Conservation (phyloP, 208 protist genomes). For the Novymonas esmeraldas region DNA sequence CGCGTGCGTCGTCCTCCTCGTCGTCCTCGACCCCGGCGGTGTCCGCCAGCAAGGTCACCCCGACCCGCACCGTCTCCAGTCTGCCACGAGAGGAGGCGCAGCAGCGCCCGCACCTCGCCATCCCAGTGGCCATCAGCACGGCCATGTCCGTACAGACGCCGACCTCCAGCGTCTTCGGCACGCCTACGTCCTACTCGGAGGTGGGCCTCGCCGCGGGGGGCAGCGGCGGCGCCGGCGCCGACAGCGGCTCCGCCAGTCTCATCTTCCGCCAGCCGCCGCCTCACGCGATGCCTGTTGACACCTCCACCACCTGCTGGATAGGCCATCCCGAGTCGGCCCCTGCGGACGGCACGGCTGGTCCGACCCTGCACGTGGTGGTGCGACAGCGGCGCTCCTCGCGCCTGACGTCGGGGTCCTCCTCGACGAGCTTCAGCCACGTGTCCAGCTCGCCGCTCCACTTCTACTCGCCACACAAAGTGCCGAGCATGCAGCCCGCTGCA, state of each 20-base stretch:
- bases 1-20: not conserved
- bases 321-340: conserved; percentile 8
- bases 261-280: conserved; percentile 1
- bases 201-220: not conserved
- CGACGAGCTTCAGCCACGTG: no score
- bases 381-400: conserved; percentile 22
- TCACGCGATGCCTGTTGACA: not conserved
- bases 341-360: conserved; percentile 3
- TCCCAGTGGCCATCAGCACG: conserved; percentile 10
- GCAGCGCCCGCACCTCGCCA: conserved; percentile 11
- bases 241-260: conserved; percentile 2
- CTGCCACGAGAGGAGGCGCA: not conserved
- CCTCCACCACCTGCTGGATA: conserved; percentile 18
- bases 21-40: not conserved
- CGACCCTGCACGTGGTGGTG: conserved; percentile 31
- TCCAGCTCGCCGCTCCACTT: not conserved
- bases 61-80: not conserved
- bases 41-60: not conserved
- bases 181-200: conserved; percentile 4
- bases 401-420: conserved; percentile 9
- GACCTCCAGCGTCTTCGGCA: conserved; percentile 19
- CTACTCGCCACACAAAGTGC: not conserved
- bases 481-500: not conserved
- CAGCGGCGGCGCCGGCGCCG: not conserved
- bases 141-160: not conserved